phyloP scores from a whole-genome alignment of 164 flowering plant genomes.

The Litsea cubeba region DNA sequence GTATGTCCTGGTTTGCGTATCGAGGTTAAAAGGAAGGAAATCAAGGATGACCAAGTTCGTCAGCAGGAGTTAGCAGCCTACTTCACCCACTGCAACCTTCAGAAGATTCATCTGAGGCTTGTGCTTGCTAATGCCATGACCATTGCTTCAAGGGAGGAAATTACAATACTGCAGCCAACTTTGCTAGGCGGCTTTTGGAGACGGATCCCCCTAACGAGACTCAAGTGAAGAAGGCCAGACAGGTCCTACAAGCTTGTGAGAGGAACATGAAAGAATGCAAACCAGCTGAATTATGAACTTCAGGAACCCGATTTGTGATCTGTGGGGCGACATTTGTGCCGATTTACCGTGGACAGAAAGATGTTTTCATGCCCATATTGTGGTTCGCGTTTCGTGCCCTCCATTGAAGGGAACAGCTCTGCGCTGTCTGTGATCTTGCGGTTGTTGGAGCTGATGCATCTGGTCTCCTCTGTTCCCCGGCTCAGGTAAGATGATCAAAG shows the following conservation, averaged over 20 bases:
- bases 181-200: slow-evolving; percentile 66
- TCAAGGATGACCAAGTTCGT: slow-evolving; percentile 35
- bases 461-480: slow-evolving; percentile 71
- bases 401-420: slow-evolving; percentile 60
- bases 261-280: slow-evolving; percentile 42
- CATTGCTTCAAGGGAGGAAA: slow-evolving; percentile 64
- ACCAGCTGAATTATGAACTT: slow-evolving; percentile 65
- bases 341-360: slow-evolving; percentile 75
- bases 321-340: slow-evolving; percentile 82
- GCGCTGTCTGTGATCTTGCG: slow-evolving; percentile 74
- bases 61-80: slow-evolving; percentile 80
- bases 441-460: slow-evolving; percentile 79
- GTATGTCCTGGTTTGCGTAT: slow-evolving; percentile 45
- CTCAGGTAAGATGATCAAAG: slow-evolving; percentile 57
- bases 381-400: slow-evolving; percentile 57
- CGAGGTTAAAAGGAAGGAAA: slow-evolving; percentile 56
- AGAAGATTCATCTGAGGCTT: slow-evolving; percentile 39
- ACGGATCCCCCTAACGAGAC: slow-evolving; percentile 56
- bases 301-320: slow-evolving; percentile 71
- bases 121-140: slow-evolving; percentile 42
- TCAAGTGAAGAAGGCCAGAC: slow-evolving; percentile 62
- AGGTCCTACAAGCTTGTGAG: slow-evolving; percentile 47
- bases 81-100: slow-evolving; percentile 67
- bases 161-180: slow-evolving; percentile 53
- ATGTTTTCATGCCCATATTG: slow-evolving; percentile 73